These are phyloP conservation scores for Pythium diclinum DNA, from an alignment of 352 stramenopile genomes.

Conservation along the genomic window DNA sequence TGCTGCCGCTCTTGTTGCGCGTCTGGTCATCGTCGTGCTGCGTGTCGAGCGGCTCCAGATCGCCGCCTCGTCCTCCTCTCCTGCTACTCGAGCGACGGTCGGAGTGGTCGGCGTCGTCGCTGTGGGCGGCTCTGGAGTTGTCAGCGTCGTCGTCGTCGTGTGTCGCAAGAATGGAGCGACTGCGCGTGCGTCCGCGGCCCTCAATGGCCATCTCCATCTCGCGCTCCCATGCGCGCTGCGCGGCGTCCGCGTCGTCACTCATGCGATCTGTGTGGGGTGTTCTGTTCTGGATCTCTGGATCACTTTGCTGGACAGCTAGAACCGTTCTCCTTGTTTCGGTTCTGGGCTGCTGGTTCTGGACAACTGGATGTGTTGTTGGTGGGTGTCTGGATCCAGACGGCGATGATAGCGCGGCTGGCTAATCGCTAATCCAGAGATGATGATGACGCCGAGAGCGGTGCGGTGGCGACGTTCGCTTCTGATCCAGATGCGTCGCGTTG, in stretches of 20 bases:
- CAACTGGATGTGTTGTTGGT: conserved; percentile 2
- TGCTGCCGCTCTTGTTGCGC: conserved; percentile 21
- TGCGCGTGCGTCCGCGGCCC: conserved; percentile 67
- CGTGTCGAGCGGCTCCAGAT: conserved; percentile 11
- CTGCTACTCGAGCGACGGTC: conserved; percentile 8
- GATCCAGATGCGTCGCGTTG: neutral
- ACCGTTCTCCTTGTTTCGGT: neutral
- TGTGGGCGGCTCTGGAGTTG: conserved; percentile 1
- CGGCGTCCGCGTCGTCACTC: conserved; percentile 45
- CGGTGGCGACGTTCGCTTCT: neutral
- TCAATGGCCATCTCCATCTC: conserved; percentile 83
- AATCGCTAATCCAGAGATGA: neutral
- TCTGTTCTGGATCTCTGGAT: neutral
- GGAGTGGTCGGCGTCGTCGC: neutral
- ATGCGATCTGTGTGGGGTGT: conserved; percentile 5
- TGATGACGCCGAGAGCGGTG: neutral
- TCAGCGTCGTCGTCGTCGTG: conserved; percentile 28
- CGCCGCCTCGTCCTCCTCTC: conserved; percentile 17
- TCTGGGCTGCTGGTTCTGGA: neutral
- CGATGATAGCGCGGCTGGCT: neutral
- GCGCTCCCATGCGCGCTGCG: conserved; percentile 61
- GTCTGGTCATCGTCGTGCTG: neutral
- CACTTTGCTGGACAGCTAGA: neutral
- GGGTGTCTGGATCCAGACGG: neutral
- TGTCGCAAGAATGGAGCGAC: conserved; percentile 69